Evolutionary conservation across 2,329 filamentous ascomycete genomes (phyloP), one percentile per base, ranked within the genome.

Genomic region (Nemania diffusa): DNA sequence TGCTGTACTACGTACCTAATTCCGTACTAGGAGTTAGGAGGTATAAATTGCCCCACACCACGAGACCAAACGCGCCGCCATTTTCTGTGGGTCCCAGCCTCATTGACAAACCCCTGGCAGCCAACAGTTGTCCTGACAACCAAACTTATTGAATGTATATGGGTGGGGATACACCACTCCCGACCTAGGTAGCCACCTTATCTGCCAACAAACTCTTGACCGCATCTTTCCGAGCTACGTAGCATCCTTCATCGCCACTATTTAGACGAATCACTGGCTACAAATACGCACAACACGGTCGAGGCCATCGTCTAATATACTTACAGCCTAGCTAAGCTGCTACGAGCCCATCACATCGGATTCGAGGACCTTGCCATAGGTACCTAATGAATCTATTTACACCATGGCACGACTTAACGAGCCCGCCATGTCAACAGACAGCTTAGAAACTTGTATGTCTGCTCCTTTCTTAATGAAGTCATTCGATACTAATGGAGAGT

Each of bases 341-440:
- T 53, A 55, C 44, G 52, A 57, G 3, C 34, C 48, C 44, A 48
- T 71, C 46, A 62, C 29, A 51, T 27, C 50, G 27, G 52, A 61
- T 59, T 57, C 57, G 32, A 62, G 64, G 64, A 55, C 64, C 67
- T 70, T 27, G 51, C 63, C 20, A 64, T 60, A 67, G 57, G 61
- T 65, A 42, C 61, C 65, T 64, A 48, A 74, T 67, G 72, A 73
- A 65, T 71, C 57, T 63, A 83, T 72, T 57, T 61, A 83, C 83
- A 78, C 80, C 75, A 95, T 95, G 92, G 92, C 92, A 81, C 88
- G 92, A 82, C 85, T 95, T 73, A 94, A 94, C 82, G 92, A 94
- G 84, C 87, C 87, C 77, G 85, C 88, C 70, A 82, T 85, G 81
- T 86, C 90, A 75, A 85, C 84, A 77, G 91, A 93, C 81, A 90